Percentiles rank a stretch among this genome's conserved stretches.
Evolutionary conservation across 2,329 filamentous ascomycete species (phyloP).

Genomic region (Aspergillus latus): DNA sequence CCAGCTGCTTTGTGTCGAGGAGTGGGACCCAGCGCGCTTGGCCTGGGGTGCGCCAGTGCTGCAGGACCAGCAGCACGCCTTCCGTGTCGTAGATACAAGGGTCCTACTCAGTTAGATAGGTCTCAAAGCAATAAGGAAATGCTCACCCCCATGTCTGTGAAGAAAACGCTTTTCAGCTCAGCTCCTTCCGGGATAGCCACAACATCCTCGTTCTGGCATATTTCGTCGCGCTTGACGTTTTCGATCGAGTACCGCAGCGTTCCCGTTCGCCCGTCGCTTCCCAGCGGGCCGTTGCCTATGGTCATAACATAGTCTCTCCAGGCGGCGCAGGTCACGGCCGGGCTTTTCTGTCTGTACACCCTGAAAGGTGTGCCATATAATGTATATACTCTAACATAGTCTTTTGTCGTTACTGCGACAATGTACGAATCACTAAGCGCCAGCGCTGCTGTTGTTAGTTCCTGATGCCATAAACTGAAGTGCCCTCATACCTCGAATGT

Average conservation of each 20-base stretch:
- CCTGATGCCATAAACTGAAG: background rate
- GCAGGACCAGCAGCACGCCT: constrained; percentile 79
- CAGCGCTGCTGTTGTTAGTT: constrained; percentile 58
- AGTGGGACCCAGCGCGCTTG: constrained; percentile 90
- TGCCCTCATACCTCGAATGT: constrained; percentile 56
- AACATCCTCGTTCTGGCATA: constrained; percentile 91
- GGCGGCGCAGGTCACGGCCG: constrained; percentile 87
- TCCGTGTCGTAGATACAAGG: constrained; percentile 95
- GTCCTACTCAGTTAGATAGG: constrained; percentile 56
- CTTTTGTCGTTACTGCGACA: constrained; percentile 79
- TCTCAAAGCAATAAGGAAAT: background rate
- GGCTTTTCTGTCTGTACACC: constrained; percentile 89
- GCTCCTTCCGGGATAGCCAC: constrained; percentile 76
- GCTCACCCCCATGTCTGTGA: constrained; percentile 81
- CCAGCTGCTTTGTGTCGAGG: constrained; percentile 80
- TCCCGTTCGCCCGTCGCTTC: constrained; percentile 68
- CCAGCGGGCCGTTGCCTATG: constrained; percentile 85
- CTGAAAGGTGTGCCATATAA: constrained; percentile 86
- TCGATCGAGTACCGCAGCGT: constrained; percentile 88
- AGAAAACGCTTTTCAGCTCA: constrained; percentile 80
- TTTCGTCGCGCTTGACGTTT: constrained; percentile 88
- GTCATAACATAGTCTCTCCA: constrained; percentile 97
- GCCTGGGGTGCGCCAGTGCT: constrained; percentile 85
- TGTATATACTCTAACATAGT: constrained; percentile 90
- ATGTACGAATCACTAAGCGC: constrained; percentile 89